Evolutionary conservation across 2,329 filamentous ascomycete species (phyloP).

Genomic region (Aspergillus latus): DNA sequence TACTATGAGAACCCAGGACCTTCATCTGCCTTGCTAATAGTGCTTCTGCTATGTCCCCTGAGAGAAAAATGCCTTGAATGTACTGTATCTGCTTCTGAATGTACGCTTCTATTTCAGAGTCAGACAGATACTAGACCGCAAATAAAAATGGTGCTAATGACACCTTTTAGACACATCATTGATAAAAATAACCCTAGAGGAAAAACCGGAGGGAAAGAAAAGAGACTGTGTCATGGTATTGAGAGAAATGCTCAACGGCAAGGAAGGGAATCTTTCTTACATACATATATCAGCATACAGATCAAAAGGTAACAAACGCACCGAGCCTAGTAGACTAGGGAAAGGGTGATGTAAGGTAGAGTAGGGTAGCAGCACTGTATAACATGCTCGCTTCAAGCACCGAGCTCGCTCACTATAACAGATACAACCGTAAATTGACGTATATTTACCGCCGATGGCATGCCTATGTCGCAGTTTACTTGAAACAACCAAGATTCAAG

Average conservation of each 20-base stretch:
- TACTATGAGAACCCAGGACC: no score
- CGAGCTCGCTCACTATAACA: neutral
- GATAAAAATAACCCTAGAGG: neutral
- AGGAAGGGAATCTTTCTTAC: conserved; percentile 11
- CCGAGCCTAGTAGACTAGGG: no score
- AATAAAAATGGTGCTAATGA: neutral
- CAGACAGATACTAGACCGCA: no score
- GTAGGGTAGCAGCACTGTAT: neutral
- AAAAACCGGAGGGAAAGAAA: neutral
- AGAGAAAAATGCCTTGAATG: no score
- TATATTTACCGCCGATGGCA: neutral
- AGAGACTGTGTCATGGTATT: neutral
- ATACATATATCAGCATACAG: neutral
- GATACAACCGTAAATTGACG: neutral
- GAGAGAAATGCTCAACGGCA: neutral
- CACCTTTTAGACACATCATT: neutral
- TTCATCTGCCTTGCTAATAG: no score
- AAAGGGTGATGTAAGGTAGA: neutral
- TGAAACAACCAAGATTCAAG: neutral
- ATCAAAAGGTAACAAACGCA: neutral
- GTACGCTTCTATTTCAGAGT: no score
- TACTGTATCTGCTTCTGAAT: no score
- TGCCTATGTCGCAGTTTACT: neutral
- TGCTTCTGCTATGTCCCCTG: no score
- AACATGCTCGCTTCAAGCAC: neutral